These are phyloP conservation scores for Protomyces lactucae-debilis DNA, from an alignment of 1,139 yeast species.

Conservation along the genomic window DNA sequence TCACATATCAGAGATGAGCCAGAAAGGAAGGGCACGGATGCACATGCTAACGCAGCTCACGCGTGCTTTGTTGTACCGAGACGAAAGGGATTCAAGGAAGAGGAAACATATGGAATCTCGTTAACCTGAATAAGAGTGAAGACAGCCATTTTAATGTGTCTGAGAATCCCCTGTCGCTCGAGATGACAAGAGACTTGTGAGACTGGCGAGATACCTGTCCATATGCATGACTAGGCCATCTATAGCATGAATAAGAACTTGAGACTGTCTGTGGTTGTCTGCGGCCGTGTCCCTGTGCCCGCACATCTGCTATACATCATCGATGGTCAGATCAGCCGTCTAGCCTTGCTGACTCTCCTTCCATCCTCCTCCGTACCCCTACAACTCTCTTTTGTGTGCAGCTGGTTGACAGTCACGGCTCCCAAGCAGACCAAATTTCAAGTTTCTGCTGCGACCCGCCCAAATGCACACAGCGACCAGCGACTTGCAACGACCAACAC, in stretches of 20 bases:
- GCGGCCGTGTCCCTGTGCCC: too few species aligned
- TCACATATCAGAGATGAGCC: too few species aligned
- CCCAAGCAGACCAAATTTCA: neutral
- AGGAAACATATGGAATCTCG: conserved; percentile 26
- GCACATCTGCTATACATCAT: too few species aligned
- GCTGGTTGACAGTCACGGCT: neutral
- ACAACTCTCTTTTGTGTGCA: neutral
- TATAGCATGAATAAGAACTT: neutral
- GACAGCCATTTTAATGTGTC: conserved; percentile 18
- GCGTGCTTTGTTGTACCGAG: too few species aligned
- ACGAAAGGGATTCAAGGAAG: conserved; percentile 4
- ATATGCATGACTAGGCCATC: neutral
- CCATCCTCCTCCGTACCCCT: neutral
- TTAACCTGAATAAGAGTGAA: conserved; percentile 25
- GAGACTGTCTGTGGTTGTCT: too few species aligned
- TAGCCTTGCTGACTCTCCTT: too few species aligned
- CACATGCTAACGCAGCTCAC: too few species aligned
- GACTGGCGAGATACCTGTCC: neutral
- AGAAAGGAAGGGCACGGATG: too few species aligned
- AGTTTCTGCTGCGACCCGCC: neutral
- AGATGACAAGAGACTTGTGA: neutral
- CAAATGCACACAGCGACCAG: neutral
- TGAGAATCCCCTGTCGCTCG: neutral
- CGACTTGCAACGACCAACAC: neutral
- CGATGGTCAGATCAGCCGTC: too few species aligned